Evolutionary conservation across 768 basidiomycete species (phyloP), one percentile per base, ranked within the genome.

Genomic region (Austroboletus eburneus): DNA sequence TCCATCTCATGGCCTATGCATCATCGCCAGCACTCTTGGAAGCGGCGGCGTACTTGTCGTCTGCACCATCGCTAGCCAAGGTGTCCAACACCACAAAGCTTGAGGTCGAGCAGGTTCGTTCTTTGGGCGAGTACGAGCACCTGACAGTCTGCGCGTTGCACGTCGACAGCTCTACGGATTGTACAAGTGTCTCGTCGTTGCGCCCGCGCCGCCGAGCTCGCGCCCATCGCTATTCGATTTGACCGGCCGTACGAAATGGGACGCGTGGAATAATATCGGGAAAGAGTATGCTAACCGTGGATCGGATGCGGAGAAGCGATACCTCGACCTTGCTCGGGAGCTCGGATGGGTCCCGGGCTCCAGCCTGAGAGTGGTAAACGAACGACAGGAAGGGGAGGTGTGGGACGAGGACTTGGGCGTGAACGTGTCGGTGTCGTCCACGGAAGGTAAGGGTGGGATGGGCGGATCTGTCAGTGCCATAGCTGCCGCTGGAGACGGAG

Each of bases 181-280:
- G 45, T 92, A 80, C 79, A 92, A 92, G 63, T 78, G 71, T 62
- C 64, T 89, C 17, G 89, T 83, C 9, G 74, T 80, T 18, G 74
- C 83, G 1, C 55, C 61, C 4, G 63, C 65, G 5, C 90, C 89
- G 12, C 71, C 67, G 32, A 72, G 70, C 24, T 59, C 79, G 13
- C 78, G 85, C 3, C 90, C 90, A 3, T 83, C 80, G 18, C 69
- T 92, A 34, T 87, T 91, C 61, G 88, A 91, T 56, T 73, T 87
- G 65, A 74, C 83, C 2, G 87, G 84, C 14, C 72, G 87, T 17
- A 87, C 88, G 3, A 92, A 92, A 62, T 92, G 89, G 89, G 87
- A 91, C 61, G 86, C 88, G 3, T 92, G 90, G 90, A 73, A 58
- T 39, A 57, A 68, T 12, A 64, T 72, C 10, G 77, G 75, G 7